Base-by-base conservation (phyloP, 345 rosid genomes). In the Citrus trifoliata region DNA sequence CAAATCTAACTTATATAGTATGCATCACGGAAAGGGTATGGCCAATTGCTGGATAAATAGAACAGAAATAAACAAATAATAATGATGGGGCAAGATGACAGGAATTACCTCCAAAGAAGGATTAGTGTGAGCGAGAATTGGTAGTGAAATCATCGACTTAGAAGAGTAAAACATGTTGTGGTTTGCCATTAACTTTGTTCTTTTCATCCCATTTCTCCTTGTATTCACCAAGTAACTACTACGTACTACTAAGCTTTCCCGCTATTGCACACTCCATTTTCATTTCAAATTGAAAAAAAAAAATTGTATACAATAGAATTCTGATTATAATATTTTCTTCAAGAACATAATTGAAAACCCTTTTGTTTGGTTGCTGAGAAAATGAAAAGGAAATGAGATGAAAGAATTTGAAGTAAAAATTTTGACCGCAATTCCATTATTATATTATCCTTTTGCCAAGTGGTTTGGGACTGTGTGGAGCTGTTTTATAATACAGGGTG, bases 251-350 rank as follows among this genome's bases (percentile, higher is more conserved):
- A 27, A 64, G 40, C 46, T 58, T 65, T 33, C 85, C 67, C 35
- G 16, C 40, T 3, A 75, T 32, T 25, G 77, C 74, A 59, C 58
- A 59, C 69, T 75, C 77, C 85, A 82, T 82, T 35, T 28, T 62
- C 63, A 30, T 2, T 53, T 19, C 2, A 35, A 19, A 18, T 46
- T 42, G 2, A 12, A 42, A 42, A 42, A 42, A 42, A 42, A 42
- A 40, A 10, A 33, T 33, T 42, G 48, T 10, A 42, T 12, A 0
- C 51, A 46, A 24, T 25, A n/a, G 58, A 37, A 22, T 18, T 6
- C 7, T 24, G 22, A 6, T 51, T 13, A 8, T 51, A 70, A 28
- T 51, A 22, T 42, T 25, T 24, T 12, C 56, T 24, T 42, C 72
- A n/a, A n/a, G 42, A 21, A 37, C 25, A 56, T 19, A 22, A 7